A percentile compares a stretch with the other conserved stretches of the same genome.
phyloP scores from a whole-genome alignment of 129 eudicot species.

The Flaveria bidentis region DNA sequence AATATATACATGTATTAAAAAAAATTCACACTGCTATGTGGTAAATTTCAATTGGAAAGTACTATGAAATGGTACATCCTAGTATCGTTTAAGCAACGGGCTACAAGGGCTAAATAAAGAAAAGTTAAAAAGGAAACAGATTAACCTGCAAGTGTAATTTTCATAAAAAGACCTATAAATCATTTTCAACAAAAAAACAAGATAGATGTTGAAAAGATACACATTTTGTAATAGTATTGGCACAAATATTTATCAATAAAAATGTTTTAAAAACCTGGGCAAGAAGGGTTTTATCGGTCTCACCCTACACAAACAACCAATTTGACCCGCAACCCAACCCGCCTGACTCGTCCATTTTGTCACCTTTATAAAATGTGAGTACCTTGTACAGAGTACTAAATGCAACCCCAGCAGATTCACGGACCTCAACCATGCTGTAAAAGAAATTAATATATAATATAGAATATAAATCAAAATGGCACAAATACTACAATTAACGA shows the following conservation, averaged over 20 bases:
- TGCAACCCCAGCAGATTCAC: constrained; percentile 94
- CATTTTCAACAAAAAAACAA: not conserved
- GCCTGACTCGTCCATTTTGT: not conserved
- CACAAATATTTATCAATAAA: not conserved
- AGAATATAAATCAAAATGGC: not conserved
- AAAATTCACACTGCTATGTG: constrained; percentile 1
- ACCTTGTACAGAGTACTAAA: constrained; percentile 98
- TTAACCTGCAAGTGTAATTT: not conserved
- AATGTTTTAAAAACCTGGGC: not conserved
- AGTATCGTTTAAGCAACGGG: not conserved
- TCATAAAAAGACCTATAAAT: not conserved
- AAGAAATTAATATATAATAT: constrained; percentile 16
- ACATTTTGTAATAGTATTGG: not conserved
- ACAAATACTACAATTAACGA: constrained; percentile 7
- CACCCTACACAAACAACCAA: constrained; percentile 4
- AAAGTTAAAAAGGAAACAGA: not conserved
- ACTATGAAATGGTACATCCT: not conserved
- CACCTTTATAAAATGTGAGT: constrained; percentile 13
- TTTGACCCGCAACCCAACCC: constrained; percentile 3
- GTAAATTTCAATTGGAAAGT: not conserved
- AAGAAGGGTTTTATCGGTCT: not conserved
- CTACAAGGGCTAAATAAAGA: not conserved
- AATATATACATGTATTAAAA: not conserved
- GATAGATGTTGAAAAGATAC: not conserved
- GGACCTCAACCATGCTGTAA: constrained; percentile 72